These are phyloP conservation scores for Tardiomyces digboiensis DNA, from an alignment of 1,139 yeast genomes.

Conservation along the genomic window DNA sequence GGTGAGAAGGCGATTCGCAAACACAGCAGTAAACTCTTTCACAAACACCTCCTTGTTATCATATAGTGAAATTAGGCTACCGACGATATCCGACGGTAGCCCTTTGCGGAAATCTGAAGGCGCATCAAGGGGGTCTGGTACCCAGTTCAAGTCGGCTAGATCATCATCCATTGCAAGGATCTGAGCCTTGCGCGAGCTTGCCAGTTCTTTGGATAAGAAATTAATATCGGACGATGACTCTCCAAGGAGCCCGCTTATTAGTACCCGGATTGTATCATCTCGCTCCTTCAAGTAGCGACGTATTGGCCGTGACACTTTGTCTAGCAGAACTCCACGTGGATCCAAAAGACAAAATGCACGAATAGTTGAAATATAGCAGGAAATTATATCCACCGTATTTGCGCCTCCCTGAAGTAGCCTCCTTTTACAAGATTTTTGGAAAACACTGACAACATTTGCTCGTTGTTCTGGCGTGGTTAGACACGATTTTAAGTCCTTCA, in stretches of 20 bases:
- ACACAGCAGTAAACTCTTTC: constrained; percentile 55
- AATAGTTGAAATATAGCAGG: constrained; percentile 63
- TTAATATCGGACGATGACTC: constrained; percentile 28
- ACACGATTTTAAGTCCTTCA: constrained; percentile 48
- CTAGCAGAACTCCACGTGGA: constrained; percentile 77
- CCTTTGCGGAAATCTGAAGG: constrained; percentile 72
- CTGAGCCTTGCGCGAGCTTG: constrained; percentile 10
- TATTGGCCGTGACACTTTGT: constrained; percentile 68
- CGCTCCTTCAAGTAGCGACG: constrained; percentile 58
- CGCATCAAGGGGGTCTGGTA: constrained; percentile 91
- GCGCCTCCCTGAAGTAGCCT: constrained; percentile 72
- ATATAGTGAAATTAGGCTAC: constrained; percentile 63
- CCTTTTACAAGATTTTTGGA: constrained; percentile 40
- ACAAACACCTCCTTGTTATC: constrained; percentile 72
- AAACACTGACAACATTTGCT: constrained; percentile 43
- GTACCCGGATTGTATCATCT: constrained; percentile 58
- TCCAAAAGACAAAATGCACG: constrained; percentile 69
- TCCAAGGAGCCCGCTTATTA: constrained; percentile 66
- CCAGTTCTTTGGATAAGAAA: constrained; percentile 42
- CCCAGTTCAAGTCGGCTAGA: constrained; percentile 50
- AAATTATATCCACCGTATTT: constrained; percentile 65
- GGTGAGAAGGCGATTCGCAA: constrained; percentile 49
- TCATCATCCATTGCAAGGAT: constrained; percentile 26
- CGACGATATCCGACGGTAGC: constrained; percentile 55
- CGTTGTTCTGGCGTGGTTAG: constrained; percentile 31